Conservation (phyloP, 2,329 filamentous ascomycete genomes). For the Pseudogymnoascus sp. region DNA sequence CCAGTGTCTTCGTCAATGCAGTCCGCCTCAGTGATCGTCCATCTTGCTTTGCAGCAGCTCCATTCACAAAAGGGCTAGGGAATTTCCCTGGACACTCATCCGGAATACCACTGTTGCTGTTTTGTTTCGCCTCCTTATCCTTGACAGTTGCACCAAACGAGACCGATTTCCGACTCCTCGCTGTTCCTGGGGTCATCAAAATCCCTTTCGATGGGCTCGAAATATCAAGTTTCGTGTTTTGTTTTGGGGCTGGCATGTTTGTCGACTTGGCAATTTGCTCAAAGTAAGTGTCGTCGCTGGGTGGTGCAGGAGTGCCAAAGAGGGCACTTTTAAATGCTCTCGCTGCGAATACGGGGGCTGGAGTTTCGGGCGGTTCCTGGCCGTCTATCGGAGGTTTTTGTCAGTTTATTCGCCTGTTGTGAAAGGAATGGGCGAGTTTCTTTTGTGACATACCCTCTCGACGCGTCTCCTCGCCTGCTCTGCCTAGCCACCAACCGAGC, state of each 20-base stretch:
- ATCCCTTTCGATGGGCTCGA: conserved; percentile 38
- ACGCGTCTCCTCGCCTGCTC: conserved; percentile 18
- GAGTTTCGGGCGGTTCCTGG: conserved; percentile 53
- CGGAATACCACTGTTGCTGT: conserved; percentile 22
- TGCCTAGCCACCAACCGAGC: conserved; percentile 30
- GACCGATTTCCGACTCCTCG: conserved; percentile 55
- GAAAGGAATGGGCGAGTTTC: background rate
- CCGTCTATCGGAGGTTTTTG: background rate
- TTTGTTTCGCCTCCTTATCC: conserved; percentile 22
- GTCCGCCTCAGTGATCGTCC: conserved; percentile 24
- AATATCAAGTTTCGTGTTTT: background rate
- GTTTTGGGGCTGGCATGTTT: conserved; percentile 21
- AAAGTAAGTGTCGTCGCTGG: conserved; percentile 28
- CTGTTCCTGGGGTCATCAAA: conserved; percentile 57
- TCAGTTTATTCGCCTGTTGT: background rate
- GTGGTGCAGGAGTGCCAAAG: conserved; percentile 49
- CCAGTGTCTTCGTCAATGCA: conserved; percentile 39
- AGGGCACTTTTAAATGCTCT: conserved; percentile 57
- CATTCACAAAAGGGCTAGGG: conserved; percentile 24
- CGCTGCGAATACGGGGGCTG: conserved; percentile 59
- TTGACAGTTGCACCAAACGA: conserved; percentile 49
- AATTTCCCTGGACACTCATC: conserved; percentile 29
- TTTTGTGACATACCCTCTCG: conserved; percentile 16
- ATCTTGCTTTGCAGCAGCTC: background rate
- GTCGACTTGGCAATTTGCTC: conserved; percentile 29